Percentiles rank a stretch among this genome's conserved stretches.
phyloP scores from a whole-genome alignment of 2,329 filamentous ascomycete genomes.

The Rhexocercosporidium sp. region DNA sequence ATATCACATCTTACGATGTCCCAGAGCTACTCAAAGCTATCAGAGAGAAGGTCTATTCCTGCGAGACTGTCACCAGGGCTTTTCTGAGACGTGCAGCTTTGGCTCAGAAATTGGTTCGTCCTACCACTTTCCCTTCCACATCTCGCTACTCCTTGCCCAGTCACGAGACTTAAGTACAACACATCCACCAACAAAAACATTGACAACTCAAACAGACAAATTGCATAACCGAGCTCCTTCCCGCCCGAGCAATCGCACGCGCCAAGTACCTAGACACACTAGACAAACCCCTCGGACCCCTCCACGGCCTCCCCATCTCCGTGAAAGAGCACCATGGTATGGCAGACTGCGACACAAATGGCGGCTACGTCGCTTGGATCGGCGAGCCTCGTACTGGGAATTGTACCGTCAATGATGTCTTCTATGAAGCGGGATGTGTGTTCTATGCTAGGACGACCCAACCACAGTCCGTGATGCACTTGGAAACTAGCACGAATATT shows the following conservation, averaged over 20 bases:
- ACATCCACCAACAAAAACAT: not conserved
- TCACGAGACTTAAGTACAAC: not conserved
- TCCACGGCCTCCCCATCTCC: constrained; percentile 63
- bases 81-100: constrained; percentile 30
- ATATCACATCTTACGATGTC: constrained; percentile 27
- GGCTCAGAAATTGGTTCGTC: constrained; percentile 29
- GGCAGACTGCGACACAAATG: constrained; percentile 48
- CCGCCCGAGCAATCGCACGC: constrained; percentile 28
- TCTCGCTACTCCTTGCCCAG: not conserved
- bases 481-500: constrained; percentile 63
- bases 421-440: constrained; percentile 65
- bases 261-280: constrained; percentile 32
- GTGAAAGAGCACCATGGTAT: constrained; percentile 58
- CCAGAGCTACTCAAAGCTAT: constrained; percentile 23
- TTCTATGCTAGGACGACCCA: constrained; percentile 71
- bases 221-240: constrained; percentile 33
- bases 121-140: not conserved
- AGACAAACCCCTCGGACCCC: constrained; percentile 52
- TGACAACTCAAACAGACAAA: constrained; percentile 26
- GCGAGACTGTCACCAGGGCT: constrained; percentile 27
- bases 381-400: constrained; percentile 50
- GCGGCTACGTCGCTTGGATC: constrained; percentile 60
- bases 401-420: constrained; percentile 53
- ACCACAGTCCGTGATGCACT: constrained; percentile 43
- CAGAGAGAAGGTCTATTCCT: constrained; percentile 19